phyloP scores from a whole-genome alignment of 371 early-diverging fungal genomes.

The Neoconidiobolus thromboides region DNA sequence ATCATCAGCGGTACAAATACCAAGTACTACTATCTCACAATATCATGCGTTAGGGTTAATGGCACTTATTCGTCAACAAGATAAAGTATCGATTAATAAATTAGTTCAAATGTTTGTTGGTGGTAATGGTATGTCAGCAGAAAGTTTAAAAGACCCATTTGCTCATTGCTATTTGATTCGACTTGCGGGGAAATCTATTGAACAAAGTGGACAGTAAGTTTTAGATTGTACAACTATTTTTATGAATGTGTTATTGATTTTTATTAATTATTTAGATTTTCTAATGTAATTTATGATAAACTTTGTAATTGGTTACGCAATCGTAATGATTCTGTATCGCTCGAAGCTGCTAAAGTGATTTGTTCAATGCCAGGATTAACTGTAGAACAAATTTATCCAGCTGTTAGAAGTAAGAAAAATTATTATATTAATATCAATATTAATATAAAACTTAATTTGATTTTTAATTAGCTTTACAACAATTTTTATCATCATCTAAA shows the following conservation, averaged over 20 bases:
- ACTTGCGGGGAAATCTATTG: constrained; percentile 85
- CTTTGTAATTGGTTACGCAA: constrained; percentile 83
- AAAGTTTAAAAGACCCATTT: constrained; percentile 56
- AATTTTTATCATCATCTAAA: constrained; percentile 80
- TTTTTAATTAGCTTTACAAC: constrained; percentile 45
- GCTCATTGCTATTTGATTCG: constrained; percentile 86
- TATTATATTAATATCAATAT: not conserved
- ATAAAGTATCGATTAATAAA: constrained; percentile 94
- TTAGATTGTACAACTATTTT: not conserved
- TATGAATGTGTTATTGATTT: not conserved
- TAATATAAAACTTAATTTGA: too few species aligned
- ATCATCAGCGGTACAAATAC: constrained; percentile 21
- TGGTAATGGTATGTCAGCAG: constrained; percentile 24
- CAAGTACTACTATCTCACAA: constrained; percentile 63
- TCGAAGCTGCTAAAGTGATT: constrained; percentile 95
- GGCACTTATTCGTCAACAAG: constrained; percentile 86
- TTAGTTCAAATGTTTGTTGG: constrained; percentile 74
- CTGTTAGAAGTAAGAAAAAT: constrained; percentile 46
- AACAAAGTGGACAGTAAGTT: constrained; percentile 51
- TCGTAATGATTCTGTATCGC: constrained; percentile 89
- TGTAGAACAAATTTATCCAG: constrained; percentile 71
- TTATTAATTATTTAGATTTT: not conserved
- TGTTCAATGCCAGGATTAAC: constrained; percentile 72
- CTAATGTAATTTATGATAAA: constrained; percentile 16
- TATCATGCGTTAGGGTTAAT: constrained; percentile 93